phyloP scores from a whole-genome alignment of 441 rosid species.

The Mallotus repandus region DNA sequence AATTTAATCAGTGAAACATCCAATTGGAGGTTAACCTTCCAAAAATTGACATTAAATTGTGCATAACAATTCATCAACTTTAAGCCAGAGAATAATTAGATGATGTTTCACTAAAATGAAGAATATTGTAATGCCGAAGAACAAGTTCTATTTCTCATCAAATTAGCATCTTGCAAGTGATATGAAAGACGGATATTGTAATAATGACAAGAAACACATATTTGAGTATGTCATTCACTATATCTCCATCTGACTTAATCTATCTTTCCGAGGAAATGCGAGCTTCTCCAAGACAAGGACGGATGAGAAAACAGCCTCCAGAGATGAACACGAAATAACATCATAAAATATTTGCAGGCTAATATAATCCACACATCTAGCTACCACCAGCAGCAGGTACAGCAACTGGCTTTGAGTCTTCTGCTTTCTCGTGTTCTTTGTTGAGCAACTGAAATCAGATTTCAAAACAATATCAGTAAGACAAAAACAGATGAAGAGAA shows the following conservation, averaged over 20 bases:
- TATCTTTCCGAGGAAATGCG: background rate
- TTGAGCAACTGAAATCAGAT: slow-evolving; percentile 50
- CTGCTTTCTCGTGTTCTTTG: slow-evolving; percentile 75
- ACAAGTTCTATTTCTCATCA: background rate
- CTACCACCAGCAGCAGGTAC: slow-evolving; percentile 43
- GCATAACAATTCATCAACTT: too few relatives aligned
- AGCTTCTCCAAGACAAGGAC: background rate
- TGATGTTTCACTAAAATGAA: too few relatives aligned
- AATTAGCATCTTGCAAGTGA: background rate
- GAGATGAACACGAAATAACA: background rate
- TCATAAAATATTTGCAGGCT: background rate
- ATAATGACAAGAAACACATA: slow-evolving; percentile 6
- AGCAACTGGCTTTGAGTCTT: slow-evolving; percentile 52
- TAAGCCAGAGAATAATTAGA: too few relatives aligned
- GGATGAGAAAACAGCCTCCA: background rate
- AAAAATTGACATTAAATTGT: too few relatives aligned
- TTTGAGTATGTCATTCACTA: background rate
- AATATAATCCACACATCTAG: slow-evolving; percentile 18
- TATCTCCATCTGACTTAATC: too few relatives aligned
- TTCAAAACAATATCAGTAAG: background rate
- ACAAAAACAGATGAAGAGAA: background rate
- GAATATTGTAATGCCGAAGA: background rate
- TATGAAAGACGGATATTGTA: background rate
- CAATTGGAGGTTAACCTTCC: too few relatives aligned
- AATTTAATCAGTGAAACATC: too few relatives aligned